Base-by-base conservation (phyloP, 805 yeast genomes). In the Crinitomyces ghanaensis region DNA sequence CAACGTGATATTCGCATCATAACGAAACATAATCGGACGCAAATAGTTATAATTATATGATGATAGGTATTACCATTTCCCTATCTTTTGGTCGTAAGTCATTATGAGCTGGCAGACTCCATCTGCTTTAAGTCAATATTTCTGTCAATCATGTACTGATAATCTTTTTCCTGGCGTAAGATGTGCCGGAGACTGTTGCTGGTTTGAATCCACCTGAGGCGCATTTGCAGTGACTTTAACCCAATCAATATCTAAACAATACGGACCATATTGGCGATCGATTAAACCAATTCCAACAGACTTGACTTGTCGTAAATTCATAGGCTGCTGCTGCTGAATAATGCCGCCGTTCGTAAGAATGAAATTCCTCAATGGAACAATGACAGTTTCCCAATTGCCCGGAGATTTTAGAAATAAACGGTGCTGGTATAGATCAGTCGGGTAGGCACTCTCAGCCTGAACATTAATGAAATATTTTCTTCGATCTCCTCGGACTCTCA, bases 331-430 rank as follows among this genome's bases (percentile, higher is more conserved):
- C 34, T 64, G 65, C 53, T 73, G 78, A 26, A 70, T 66, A 27
- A 67, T 63, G n/a, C 94, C 94, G 65, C 80, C 74, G 52, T 80
- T 81, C 15, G 93, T 83, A 56, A 82, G 65, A 33, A 83, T 85
- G 55, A 83, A 81, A 49, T 78, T 85, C 43, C 73, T 69, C 32
- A 83, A 60, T 28, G 91, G 84, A 21, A 83, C 74, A 19, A 77
- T 70, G 9, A 82, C 84, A 2, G 84, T 77, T 51, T 83, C 91
- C 93, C 93, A 82, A 40, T 72, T 64, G 2, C 84, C 82, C 4
- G 82, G 83, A 26, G 63, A 68, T 43, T 72, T 70, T 42, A 79
- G 57, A 46, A 80, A 83, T 41, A 83, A 60, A 15, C 94, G 57
- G 54, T 83, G 93, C 56, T 83, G 94, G 56, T 73, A 83, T 41